Evolutionary conservation across 768 basidiomycete species (phyloP), one percentile per base, ranked within the genome.

Genomic region (Melanogaster broomeanus): DNA sequence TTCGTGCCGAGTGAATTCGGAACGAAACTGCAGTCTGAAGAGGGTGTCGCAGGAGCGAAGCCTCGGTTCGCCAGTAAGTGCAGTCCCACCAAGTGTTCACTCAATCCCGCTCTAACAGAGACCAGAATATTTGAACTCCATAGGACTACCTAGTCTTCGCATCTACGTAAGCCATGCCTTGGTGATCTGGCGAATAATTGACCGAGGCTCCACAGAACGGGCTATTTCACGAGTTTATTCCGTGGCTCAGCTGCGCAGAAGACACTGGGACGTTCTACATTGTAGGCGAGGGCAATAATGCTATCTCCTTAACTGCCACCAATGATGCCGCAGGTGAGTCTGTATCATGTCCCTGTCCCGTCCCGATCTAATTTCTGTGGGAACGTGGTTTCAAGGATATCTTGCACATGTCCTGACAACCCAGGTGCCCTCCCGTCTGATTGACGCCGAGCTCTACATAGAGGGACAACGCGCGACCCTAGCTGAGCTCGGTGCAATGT

Each of bases 1-100:
- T 64, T 62, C 30, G 49, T 65, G 12, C 63, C 63, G 3, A 61
- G 60, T n/a, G 62, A 63, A 41, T 63, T 49, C 35, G 62, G 62
- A 3, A 41, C 22, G 9, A 30, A 30, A 21, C 18, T 37, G 0
- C 41, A 33, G 21, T 28, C 21, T 3, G 39, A 37, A 27, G 25
- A 55, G 13, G 48, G 48, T 2, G 11, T 30, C 2, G 24, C 41
- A 13, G 39, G 30, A 7, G 24, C 35, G 42, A 55, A 51, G 22
- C 12, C 12, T 31, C 41, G 40, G 19, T 55, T 34, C n/a, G 35
- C 49, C 13, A 31, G 49, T 24, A 8, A 51, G 35, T 33, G 11
- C 25, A 31, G 4, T 25, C 16, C 11, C 6, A 33, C 19, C 18
- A 7, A 1, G 33, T 21, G 24, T 44, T 7, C 5, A 21, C 8